Conservation (phyloP, 345 rosid species). For the Salix koriyanagi region DNA sequence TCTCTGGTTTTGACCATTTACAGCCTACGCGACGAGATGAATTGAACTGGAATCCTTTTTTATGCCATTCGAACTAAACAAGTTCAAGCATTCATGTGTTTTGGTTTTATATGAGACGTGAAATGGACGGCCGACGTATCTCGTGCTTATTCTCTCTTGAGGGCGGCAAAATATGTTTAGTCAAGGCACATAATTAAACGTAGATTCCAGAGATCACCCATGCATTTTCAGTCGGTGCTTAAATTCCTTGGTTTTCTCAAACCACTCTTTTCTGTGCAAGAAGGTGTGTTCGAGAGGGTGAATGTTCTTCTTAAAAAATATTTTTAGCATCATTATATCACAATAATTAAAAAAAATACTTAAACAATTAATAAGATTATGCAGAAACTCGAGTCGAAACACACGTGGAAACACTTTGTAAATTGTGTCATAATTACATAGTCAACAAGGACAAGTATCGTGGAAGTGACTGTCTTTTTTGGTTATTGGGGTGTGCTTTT, state of each 20-base stretch:
- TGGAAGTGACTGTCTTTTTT: too few species aligned
- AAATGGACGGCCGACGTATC: background rate
- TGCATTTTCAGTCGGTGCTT: background rate
- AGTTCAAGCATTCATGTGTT: background rate
- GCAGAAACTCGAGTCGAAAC: too few species aligned
- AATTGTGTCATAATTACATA: too few species aligned
- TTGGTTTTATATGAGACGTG: background rate
- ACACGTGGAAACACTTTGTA: too few species aligned
- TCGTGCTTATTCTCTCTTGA: constrained; percentile 4
- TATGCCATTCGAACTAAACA: background rate
- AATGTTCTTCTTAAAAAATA: too few species aligned
- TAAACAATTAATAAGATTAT: too few species aligned
- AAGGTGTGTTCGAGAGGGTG: too few species aligned
- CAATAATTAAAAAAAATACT: too few species aligned
- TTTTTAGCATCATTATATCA: too few species aligned
- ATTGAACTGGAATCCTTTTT: constrained; percentile 12
- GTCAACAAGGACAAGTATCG: too few species aligned
- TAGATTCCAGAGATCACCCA: background rate
- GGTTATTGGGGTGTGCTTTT: too few species aligned
- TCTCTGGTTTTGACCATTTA: constrained; percentile 15
- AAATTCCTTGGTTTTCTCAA: background rate
- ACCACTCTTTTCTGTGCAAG: too few species aligned
- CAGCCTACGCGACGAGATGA: background rate
- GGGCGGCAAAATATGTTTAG: background rate
- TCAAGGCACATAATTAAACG: background rate